phyloP scores from a whole-genome alignment of 1,284 basidiomycete genomes.

The Tremellales sp. region DNA sequence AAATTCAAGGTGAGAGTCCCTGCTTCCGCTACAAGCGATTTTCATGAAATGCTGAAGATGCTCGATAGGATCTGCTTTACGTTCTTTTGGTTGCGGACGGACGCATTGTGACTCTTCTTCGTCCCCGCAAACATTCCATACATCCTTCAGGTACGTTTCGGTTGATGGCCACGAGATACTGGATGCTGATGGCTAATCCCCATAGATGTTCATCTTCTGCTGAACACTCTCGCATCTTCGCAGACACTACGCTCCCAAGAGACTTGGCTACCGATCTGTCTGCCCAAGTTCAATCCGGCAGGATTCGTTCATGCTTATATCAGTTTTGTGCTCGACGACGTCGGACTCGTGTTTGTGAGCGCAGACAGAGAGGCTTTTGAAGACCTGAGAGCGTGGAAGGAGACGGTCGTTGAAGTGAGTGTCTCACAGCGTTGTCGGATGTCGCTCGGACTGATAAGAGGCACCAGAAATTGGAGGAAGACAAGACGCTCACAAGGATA shows the following conservation, averaged over 20 bases:
- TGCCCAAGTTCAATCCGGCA: slow-evolving; percentile 87
- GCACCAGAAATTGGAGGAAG: slow-evolving; percentile 59
- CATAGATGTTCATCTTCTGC: slow-evolving; percentile 76
- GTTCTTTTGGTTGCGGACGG: slow-evolving; percentile 75
- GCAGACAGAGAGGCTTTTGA: slow-evolving; percentile 51
- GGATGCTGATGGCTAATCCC: slow-evolving; percentile 3
- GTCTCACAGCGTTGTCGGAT: background rate
- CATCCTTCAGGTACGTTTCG: slow-evolving; percentile 72
- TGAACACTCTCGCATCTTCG: slow-evolving; percentile 67
- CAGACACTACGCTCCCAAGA: slow-evolving; percentile 69
- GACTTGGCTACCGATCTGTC: slow-evolving; percentile 90
- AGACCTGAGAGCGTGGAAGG: slow-evolving; percentile 62
- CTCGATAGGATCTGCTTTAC: slow-evolving; percentile 78
- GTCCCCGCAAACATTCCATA: slow-evolving; percentile 89
- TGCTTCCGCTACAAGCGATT: background rate
- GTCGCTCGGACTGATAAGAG: slow-evolving; percentile 2
- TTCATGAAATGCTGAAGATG: slow-evolving; percentile 2
- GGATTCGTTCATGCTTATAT: slow-evolving; percentile 93
- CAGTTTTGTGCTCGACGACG: slow-evolving; percentile 57
- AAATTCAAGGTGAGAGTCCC: slow-evolving; percentile 66
- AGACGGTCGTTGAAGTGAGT: slow-evolving; percentile 60
- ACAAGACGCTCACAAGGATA: slow-evolving; percentile 55
- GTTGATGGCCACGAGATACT: background rate
- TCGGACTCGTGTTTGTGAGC: slow-evolving; percentile 51
- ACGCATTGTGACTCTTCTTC: slow-evolving; percentile 77